A percentile compares a stretch with the other conserved stretches of the same genome.
Evolutionary conservation across 2,329 filamentous ascomycete species (phyloP).

Genomic region (Pseudocercospora cruenta): DNA sequence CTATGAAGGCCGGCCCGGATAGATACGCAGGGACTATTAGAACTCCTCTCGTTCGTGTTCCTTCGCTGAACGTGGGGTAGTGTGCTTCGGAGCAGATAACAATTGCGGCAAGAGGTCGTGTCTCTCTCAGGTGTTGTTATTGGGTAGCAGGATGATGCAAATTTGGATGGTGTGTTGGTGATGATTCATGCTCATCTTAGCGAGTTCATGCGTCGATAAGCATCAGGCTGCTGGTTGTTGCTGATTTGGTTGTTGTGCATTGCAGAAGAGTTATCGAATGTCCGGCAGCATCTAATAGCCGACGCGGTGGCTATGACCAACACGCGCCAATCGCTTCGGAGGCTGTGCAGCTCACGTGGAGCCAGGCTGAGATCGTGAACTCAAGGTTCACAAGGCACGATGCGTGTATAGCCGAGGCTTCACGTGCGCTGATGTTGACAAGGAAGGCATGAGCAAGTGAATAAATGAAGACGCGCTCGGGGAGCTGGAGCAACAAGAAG

Average conservation of each 20-base stretch:
- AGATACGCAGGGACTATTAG: constrained; percentile 16
- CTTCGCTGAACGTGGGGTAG: constrained; percentile 3
- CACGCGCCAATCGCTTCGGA: background rate
- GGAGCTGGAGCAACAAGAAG: background rate
- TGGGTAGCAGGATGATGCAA: constrained; percentile 33
- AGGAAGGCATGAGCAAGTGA: constrained; percentile 10
- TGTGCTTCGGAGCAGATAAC: constrained; percentile 1
- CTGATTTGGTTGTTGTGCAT: constrained; percentile 11
- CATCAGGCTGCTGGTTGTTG: constrained; percentile 4
- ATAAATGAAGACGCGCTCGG: background rate
- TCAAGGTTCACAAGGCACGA: background rate
- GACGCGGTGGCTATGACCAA: background rate
- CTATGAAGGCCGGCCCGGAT: constrained; percentile 7
- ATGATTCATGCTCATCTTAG: constrained; percentile 28
- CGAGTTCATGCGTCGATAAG: constrained; percentile 14
- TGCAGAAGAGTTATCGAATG: background rate
- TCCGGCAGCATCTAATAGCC: background rate
- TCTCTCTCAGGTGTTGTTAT: constrained; percentile 34
- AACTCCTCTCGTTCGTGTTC: background rate
- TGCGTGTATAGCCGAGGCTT: background rate
- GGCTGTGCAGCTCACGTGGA: constrained; percentile 5
- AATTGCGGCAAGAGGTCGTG: background rate
- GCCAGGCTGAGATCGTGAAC: background rate
- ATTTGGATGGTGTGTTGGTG: constrained; percentile 22
- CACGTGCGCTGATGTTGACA: background rate